Evolutionary conservation across 2,329 filamentous ascomycete genomes (phyloP), one percentile per base, ranked within the genome.

Genomic region (Onygenales sp.): DNA sequence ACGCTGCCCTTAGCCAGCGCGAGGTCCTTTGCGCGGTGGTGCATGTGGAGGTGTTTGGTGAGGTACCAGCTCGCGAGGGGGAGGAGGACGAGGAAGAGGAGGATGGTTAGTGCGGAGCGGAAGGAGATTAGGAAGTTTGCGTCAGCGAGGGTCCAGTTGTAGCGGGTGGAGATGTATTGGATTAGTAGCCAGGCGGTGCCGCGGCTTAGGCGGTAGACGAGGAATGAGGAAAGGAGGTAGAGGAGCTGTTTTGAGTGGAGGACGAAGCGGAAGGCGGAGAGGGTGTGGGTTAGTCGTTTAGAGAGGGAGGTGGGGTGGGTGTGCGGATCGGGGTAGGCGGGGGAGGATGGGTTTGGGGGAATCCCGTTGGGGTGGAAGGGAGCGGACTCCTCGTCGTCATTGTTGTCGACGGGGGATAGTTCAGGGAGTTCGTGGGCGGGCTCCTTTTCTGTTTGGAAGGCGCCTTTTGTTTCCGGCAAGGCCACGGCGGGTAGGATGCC

Each of bases 161-260:
- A 78, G 14, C 75, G 67, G 17, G 72, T 74, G 1, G 75, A 78
- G n/a, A 77, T 72, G 59, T 78, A 78, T 55, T 76, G 73, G 17
- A 76, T 67, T 10, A 78, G 61, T 50, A 78, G 69, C 57, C 69
- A 72, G 9, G 73, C 64, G 7, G 72, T 71, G 50, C 75, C 74
- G 21, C 74, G 68, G 49, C 72, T 75, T 3, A 78, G 63, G 11
- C 73, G 68, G 57, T 73, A 76, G 10, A 74, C 72, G 17, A 78
- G 58, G 54, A 77, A 78, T 0, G 73, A 70, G 11, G 73, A 69
- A 5, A 76, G 60, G 2, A 74, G 69, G 32, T 77, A 61, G 1
- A 70, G 64, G 31, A 71, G 63, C 35, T 72, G 71, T 43, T 66
- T 69, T 45, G 67, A 64, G 44, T 71, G 58, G 43, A 75, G 65